phyloP scores from a whole-genome alignment of 1,139 yeast genomes.

The Pneumocystis sp. region DNA sequence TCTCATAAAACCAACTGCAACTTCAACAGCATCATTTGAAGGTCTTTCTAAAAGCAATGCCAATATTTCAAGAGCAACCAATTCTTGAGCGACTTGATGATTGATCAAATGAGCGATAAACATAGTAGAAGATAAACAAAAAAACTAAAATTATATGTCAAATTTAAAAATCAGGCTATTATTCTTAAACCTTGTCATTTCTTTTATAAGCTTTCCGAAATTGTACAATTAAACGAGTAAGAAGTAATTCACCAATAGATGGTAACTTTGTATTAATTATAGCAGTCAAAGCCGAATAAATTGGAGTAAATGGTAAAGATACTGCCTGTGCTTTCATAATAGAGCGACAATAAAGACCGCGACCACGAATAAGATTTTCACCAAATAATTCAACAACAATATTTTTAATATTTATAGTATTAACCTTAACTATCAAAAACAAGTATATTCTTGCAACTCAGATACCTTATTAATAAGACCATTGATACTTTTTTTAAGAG shows the following conservation, averaged over 20 bases:
- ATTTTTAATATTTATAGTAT: constrained; percentile 34
- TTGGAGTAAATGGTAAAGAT: constrained; percentile 31
- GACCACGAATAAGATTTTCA: constrained; percentile 42
- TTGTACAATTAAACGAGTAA: constrained; percentile 40
- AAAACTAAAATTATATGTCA: constrained; percentile 9
- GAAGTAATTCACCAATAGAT: constrained; percentile 46
- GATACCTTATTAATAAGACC: constrained; percentile 30
- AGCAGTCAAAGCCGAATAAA: constrained; percentile 45
- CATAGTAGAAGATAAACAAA: constrained; percentile 31
- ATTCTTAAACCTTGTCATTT: constrained; percentile 28
- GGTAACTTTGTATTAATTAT: constrained; percentile 57
- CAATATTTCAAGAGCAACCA: constrained; percentile 48
- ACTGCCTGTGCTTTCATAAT: constrained; percentile 42
- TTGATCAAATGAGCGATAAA: constrained; percentile 53
- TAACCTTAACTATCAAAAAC: constrained; percentile 19
- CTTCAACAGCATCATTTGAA: constrained; percentile 38
- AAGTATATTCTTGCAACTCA: not conserved
- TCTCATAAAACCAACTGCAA: constrained; percentile 32
- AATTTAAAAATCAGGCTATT: not conserved
- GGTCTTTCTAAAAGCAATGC: constrained; percentile 42
- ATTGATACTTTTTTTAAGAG: constrained; percentile 34
- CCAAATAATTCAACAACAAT: constrained; percentile 37
- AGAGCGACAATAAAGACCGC: constrained; percentile 43
- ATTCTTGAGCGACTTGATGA: constrained; percentile 50
- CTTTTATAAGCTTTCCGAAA: constrained; percentile 43